These are phyloP conservation scores for Fusarium succisae DNA, from an alignment of 2,329 filamentous ascomycete genomes.

Conservation along the genomic window DNA sequence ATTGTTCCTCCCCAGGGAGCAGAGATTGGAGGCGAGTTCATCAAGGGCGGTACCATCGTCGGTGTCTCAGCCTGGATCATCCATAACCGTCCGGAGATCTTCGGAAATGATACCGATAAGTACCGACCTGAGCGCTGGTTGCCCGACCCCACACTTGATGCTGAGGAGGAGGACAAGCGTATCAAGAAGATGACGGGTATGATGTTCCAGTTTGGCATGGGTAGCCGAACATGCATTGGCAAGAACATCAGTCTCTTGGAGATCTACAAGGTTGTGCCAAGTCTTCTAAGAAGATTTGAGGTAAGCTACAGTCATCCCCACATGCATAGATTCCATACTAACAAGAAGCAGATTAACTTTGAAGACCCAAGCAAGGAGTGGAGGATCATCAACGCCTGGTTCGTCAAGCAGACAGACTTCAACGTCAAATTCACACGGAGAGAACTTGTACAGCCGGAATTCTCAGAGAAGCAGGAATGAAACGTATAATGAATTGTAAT, in stretches of 20 bases:
- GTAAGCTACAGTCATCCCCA: neutral
- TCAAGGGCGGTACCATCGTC: conserved; percentile 77
- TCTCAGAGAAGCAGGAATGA: conserved; percentile 11
- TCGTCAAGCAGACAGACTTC: conserved; percentile 69
- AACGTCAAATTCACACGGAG: conserved; percentile 55
- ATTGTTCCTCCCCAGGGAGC: conserved; percentile 72
- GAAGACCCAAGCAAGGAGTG: conserved; percentile 65
- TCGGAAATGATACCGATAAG: conserved; percentile 71
- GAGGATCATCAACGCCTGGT: conserved; percentile 70
- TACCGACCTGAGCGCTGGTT: conserved; percentile 77
- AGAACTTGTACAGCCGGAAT: conserved; percentile 52
- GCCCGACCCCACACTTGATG: conserved; percentile 51
- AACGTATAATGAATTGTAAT: neutral
- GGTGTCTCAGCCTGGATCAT: conserved; percentile 81
- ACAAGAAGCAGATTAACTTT: conserved; percentile 58
- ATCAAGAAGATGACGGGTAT: conserved; percentile 43
- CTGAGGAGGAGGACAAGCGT: conserved; percentile 55
- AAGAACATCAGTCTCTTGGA: conserved; percentile 72
- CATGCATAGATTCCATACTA: neutral
- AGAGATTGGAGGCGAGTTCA: conserved; percentile 68
- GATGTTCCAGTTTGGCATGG: conserved; percentile 72
- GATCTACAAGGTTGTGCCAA: conserved; percentile 70
- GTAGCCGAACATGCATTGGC: conserved; percentile 75
- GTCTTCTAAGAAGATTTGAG: conserved; percentile 39
- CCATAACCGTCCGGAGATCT: conserved; percentile 73